Base-by-base conservation (phyloP, 2,329 filamentous ascomycete genomes). In the Neofusicoccum sp. region DNA sequence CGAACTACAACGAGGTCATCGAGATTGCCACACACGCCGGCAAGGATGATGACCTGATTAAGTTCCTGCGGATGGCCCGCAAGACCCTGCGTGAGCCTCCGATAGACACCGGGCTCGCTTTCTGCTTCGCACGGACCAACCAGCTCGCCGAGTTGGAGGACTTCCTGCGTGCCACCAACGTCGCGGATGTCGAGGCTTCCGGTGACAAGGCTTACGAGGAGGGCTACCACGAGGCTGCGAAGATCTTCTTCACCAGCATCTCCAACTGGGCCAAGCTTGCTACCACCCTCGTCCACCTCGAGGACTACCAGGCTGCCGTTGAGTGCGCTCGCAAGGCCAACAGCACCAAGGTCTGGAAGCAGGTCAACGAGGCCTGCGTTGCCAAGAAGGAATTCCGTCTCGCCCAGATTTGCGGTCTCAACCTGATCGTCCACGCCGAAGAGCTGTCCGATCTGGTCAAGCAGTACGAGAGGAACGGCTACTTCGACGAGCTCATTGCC, bases 221-320 rank as follows among this genome's bases (percentile, higher is more conserved):
- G 78, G 93, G 93, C 63, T 88, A 91, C 71, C 93, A 95, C 71
- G 89, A 98, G 81, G 95, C 95, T 44, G 91, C 95, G 66, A 99
- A 99, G 86, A 98, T 99, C 72, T 99, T 98, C 84, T 99, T 88
- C 81, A 91, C 87, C 60, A 98, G 91, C 80, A 96, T 99, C 74
- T 99, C 95, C 59, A 99, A 99, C 84, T 99, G 95, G 95, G 93
- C 93, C 60, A 99, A 99, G 82, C 87, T 99, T 69, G 93, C 95
- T 12, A 98, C 95, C 9, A 99, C 95, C 9, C 85, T 98, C 63
- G 95, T 99, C n/a, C 92, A 98, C 75, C 86, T 99, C 6, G 89
- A 88, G 66, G 95, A 99, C 68, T 98, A 99, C 80, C 96, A 99
- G 78, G 91, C 91, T 68, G 95, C 95, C 47, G 95, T 99, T 43